Conservation (phyloP, 176 grass and related monocot species). For the Cocos nucifera region DNA sequence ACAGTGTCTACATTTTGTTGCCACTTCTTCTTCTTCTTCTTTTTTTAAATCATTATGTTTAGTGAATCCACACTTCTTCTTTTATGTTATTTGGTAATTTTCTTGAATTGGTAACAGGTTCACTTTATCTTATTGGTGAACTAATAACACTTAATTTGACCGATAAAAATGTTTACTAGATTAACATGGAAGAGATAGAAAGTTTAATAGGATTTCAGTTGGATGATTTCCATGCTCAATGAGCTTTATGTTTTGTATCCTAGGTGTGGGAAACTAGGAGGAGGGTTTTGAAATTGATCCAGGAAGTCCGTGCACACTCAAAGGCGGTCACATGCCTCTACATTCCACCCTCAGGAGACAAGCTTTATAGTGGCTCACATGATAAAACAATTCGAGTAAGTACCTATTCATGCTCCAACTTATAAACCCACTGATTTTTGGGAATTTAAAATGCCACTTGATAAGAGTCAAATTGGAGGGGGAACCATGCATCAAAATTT, state of each 20-base stretch:
- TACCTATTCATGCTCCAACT: not conserved
- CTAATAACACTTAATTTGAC: too few species aligned
- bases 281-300: conserved; percentile 3
- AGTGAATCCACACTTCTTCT: too few species aligned
- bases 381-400: conserved; percentile 5
- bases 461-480: too few species aligned
- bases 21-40: too few species aligned
- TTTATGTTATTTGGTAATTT: too few species aligned
- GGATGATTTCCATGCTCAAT: not conserved
- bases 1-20: not conserved
- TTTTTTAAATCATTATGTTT: too few species aligned
- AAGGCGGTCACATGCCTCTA: not conserved
- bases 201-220: too few species aligned
- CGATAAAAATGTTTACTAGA: too few species aligned
- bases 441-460: not conserved
- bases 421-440: not conserved
- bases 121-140: too few species aligned
- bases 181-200: too few species aligned
- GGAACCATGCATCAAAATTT: too few species aligned
- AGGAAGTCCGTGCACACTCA: not conserved
- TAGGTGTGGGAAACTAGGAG: not conserved
- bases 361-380: conserved; percentile 1
- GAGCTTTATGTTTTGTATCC: not conserved
- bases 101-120: too few species aligned
- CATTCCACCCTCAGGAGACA: conserved; percentile 1